These are phyloP conservation scores for Prunus salicina DNA, from an alignment of 306 rosid genomes.

Conservation along the genomic window DNA sequence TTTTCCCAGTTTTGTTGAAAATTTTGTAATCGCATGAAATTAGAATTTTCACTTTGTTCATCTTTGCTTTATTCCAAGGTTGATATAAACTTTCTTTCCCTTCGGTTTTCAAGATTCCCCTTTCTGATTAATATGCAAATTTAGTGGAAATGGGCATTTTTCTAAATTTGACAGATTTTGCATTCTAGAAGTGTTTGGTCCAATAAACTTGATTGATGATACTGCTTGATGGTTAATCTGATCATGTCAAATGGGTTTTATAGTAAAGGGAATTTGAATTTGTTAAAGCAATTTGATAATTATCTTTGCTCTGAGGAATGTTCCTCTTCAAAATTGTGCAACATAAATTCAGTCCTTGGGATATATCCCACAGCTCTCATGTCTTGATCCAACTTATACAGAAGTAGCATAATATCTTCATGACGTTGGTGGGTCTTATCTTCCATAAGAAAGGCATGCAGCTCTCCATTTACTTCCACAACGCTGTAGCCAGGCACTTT, in stretches of 20 bases:
- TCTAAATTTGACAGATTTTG: not conserved
- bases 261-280: not conserved
- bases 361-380: slow-evolving; percentile 29
- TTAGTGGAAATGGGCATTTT: not conserved
- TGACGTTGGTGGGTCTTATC: slow-evolving; percentile 31
- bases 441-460: slow-evolving; percentile 50
- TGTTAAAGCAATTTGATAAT: not conserved
- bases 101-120: not conserved
- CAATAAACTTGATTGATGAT: no score
- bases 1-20: not conserved
- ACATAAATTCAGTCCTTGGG: slow-evolving; percentile 10
- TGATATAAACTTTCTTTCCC: not conserved
- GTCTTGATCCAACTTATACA: slow-evolving; percentile 31
- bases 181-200: no score
- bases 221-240: not conserved
- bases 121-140: not conserved
- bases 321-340: slow-evolving; percentile 13
- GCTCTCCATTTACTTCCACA: slow-evolving; percentile 46
- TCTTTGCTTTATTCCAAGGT: not conserved
- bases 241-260: not conserved
- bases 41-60: slow-evolving; percentile 1
- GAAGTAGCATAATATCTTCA: slow-evolving; percentile 20
- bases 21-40: slow-evolving; percentile 1
- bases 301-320: slow-evolving; percentile 3
- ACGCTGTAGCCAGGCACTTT: slow-evolving; percentile 41